Evolutionary conservation across 2,329 filamentous ascomycete species (phyloP).

Genomic region (Claviceps sp.): DNA sequence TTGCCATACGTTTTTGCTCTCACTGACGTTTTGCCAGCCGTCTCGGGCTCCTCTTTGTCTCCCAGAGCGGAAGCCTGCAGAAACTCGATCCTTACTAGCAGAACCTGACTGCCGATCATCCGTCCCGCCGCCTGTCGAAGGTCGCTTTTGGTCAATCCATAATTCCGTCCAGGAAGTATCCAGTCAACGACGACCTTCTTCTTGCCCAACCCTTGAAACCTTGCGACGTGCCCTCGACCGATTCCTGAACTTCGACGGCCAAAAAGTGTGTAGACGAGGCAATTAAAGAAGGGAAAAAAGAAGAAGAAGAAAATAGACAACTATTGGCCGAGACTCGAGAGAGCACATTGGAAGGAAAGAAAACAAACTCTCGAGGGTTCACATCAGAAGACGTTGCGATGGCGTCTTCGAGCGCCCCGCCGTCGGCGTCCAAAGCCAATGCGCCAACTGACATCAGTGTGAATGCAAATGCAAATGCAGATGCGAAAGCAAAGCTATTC

Average conservation of each 20-base stretch:
- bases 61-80: not conserved
- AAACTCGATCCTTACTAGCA: not conserved
- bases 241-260: not conserved
- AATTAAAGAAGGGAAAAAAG: not conserved
- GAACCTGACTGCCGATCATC: not conserved
- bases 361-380: not conserved
- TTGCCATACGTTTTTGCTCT: not conserved
- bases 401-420: conserved; percentile 5
- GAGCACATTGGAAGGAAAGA: not conserved
- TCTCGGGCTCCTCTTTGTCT: not conserved
- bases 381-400: conserved; percentile 1
- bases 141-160: not conserved
- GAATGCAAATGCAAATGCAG: not conserved
- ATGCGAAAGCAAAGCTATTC: conserved; percentile 2
- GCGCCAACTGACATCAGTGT: conserved; percentile 4
- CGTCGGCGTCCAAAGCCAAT: conserved; percentile 7
- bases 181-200: conserved; percentile 1
- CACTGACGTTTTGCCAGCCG: not conserved
- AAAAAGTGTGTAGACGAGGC: not conserved
- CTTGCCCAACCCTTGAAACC: not conserved
- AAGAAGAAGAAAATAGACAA: not conserved
- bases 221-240: not conserved
- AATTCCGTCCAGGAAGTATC: not conserved
- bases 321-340: not conserved
- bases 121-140: not conserved